Base-by-base conservation (phyloP, 1,284 basidiomycete species). In the Porogramme epimiltina region DNA sequence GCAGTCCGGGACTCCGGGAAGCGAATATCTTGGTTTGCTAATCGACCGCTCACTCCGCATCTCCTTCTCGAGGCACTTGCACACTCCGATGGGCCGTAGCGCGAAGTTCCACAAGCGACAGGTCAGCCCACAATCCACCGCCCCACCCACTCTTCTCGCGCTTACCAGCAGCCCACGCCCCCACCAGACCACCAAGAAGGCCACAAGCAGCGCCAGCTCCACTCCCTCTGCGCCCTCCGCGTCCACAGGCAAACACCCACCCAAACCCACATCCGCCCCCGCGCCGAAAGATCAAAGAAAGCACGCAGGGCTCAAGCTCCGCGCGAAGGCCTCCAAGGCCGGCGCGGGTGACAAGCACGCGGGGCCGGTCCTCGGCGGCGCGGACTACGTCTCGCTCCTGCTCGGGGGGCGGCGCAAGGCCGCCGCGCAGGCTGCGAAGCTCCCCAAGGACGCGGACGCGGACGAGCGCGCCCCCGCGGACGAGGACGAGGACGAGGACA, bases 331-430 rank as follows among this genome's bases (percentile, higher is more conserved):
- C n/a, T 15, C n/a, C n/a, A n/a, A n/a, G n/a, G 20, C 28, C 11
- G 31, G 22, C 33, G 56, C 69, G 26, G 51, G 59, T 16, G 59
- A 56, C 49, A 53, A 51, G 22, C 25, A n/a, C 26, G 4, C 1
- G 26, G 74, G 67, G 1, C 77, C 73, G 48, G 76, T 90, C 2
- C 72, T 90, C 37, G 86, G 85, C n/a, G 87, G 80, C 25, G 88
- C 84, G 28, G 89, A 91, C 68, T 91, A 91, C 62, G 82, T 91
- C 41, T 74, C 78, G 5, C 64, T 91, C 55, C 74, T 88, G 75
- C 76, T 84, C 75, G 87, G 88, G n/a, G 76, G 87, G 10, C 71
- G 88, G 56, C 74, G 76, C 58, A 85, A 77, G 63, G 86, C 82
- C 20, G 75, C 70, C 45, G 74, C 78, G 63, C 87, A 89, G 67